Evolutionary conservation across 225 moss, liverwort and hornwort species (phyloP).

Genomic region (Anthoceros angustus): DNA sequence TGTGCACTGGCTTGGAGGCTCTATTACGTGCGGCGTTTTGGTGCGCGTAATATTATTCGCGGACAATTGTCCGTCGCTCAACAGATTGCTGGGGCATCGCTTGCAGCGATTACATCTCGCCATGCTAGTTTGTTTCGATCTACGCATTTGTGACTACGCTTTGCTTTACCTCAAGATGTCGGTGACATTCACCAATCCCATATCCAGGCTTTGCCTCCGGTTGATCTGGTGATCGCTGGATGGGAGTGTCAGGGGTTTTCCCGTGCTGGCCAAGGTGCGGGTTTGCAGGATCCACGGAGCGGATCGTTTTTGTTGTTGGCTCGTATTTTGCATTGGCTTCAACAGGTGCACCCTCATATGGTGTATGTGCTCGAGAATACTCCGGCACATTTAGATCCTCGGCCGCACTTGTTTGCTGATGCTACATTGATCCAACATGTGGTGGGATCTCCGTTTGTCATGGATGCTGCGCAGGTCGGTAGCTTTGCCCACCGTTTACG

Average conservation of each 20-base stretch:
- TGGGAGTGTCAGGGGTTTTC: constrained; percentile 8
- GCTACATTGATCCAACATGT: no score
- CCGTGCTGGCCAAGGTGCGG: not conserved
- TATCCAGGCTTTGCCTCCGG: not conserved
- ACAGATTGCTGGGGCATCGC: not conserved
- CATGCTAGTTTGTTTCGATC: not conserved
- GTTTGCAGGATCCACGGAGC: not conserved
- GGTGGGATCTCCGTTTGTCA: no score
- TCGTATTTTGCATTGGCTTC: constrained; percentile 1
- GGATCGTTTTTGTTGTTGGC: not conserved
- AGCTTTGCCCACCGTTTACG: no score
- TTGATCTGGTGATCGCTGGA: constrained; percentile 4
- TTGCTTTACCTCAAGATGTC: constrained; percentile 1
- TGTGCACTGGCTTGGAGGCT: constrained; percentile 7
- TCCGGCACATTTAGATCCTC: constrained; percentile 4
- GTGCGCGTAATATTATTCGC: not conserved
- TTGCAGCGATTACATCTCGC: not conserved
- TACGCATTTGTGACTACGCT: not conserved
- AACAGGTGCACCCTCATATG: not conserved
- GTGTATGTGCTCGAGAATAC: constrained; percentile 8
- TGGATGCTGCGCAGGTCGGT: no score
- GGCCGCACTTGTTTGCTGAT: no score
- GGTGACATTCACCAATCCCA: not conserved
- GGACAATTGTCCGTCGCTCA: not conserved
- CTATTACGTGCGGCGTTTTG: not conserved